Percentiles rank a stretch among this genome's conserved stretches.
Conservation (phyloP, 192 early-diverging fungal genomes). For the Rhizophlyctis rosea region DNA sequence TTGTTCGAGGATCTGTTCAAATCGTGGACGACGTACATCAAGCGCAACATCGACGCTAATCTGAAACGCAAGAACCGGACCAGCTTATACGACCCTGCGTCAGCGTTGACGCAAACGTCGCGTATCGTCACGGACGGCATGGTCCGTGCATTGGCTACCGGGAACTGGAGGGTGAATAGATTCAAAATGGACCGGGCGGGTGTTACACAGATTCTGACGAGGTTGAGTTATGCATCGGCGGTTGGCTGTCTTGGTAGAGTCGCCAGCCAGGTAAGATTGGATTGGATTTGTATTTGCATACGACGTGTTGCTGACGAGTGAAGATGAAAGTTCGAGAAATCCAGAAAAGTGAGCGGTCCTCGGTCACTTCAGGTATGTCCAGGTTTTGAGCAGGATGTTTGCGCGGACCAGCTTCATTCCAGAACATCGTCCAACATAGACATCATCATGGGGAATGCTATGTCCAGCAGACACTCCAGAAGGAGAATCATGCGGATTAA, state of each 20-base stretch:
- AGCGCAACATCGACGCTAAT: conserved; percentile 82
- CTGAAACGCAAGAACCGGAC: conserved; percentile 82
- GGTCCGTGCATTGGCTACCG: conserved; percentile 84
- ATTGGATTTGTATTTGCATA: no score
- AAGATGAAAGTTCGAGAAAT: conserved; percentile 99
- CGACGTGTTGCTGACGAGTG: no score
- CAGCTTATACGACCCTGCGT: conserved; percentile 72
- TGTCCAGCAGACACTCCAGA: conserved; percentile 95
- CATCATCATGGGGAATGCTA: conserved; percentile 94
- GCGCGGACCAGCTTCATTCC: background rate
- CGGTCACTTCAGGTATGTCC: conserved; percentile 69
- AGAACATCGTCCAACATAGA: conserved; percentile 25
- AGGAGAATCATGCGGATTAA: conserved; percentile 92
- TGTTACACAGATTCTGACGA: conserved; percentile 88
- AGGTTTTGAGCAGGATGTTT: no score
- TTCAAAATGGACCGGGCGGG: conserved; percentile 98
- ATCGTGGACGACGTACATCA: conserved; percentile 76
- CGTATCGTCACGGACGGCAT: conserved; percentile 84
- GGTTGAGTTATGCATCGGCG: conserved; percentile 85
- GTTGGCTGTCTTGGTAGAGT: conserved; percentile 95
- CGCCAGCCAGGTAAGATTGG: conserved; percentile 22
- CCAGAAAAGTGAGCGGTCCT: conserved; percentile 90
- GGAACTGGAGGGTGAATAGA: conserved; percentile 94
- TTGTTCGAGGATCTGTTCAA: conserved; percentile 97
- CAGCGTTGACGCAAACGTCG: conserved; percentile 34